Percentiles rank a stretch among this genome's conserved stretches.
Conservation (phyloP, 108 stramenopile genomes). For the Pseudonitzschia delicatissima region DNA sequence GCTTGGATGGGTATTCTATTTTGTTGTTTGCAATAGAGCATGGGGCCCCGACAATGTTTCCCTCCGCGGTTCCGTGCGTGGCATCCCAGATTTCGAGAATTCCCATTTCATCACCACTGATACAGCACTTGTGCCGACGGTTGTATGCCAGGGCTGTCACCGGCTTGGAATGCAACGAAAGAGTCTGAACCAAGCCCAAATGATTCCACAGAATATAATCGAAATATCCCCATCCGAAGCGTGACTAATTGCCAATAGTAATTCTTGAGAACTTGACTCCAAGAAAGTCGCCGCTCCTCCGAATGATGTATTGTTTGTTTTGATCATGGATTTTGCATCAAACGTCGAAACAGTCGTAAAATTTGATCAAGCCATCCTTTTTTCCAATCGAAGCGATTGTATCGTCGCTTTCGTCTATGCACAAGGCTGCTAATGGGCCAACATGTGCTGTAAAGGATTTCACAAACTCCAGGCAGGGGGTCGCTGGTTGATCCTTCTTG, state of each 20-base stretch:
- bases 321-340: conserved; percentile 43
- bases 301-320: conserved; percentile 20
- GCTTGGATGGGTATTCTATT: conserved; percentile 64
- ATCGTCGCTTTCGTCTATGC: conserved; percentile 67
- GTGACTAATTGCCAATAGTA: conserved; percentile 33
- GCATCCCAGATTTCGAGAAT: conserved; percentile 92
- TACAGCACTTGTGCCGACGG: conserved; percentile 47
- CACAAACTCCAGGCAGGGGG: conserved; percentile 92
- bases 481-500: conserved; percentile 12
- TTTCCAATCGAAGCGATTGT: conserved; percentile 74
- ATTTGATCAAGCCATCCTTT: conserved; percentile 84
- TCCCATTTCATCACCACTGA: conserved; percentile 85
- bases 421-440: conserved; percentile 61
- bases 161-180: conserved; percentile 74
- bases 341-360: conserved; percentile 96
- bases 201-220: conserved; percentile 53
- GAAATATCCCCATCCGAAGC: conserved; percentile 28
- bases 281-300: conserved; percentile 52
- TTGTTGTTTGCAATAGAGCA: conserved; percentile 23
- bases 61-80: conserved; percentile 16
- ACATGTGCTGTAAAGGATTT: conserved; percentile 94
- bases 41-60: conserved; percentile 25
- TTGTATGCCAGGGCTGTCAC: conserved; percentile 80
- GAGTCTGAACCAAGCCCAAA: conserved; percentile 48
- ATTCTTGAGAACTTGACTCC: conserved; percentile 28